Evolutionary conservation across 2,329 filamentous ascomycete genomes (phyloP).

Genomic region (Exophiala viscosa): DNA sequence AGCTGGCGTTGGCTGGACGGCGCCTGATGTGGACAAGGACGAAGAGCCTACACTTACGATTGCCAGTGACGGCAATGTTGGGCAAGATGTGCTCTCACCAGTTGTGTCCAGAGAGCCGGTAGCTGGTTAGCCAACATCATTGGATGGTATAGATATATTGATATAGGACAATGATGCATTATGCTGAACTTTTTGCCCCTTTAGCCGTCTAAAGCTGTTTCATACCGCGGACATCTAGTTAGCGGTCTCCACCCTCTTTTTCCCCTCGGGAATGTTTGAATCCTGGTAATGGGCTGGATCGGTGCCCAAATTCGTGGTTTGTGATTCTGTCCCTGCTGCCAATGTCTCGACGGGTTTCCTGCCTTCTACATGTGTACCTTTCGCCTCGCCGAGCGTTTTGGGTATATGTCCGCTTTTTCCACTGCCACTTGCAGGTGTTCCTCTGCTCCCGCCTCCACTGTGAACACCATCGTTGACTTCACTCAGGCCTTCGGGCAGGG

Average conservation of each 20-base stretch:
- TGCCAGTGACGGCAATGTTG: background rate
- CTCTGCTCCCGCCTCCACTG: conserved; percentile 30
- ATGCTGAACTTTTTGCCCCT: background rate
- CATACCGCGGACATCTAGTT: background rate
- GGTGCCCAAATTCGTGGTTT: background rate
- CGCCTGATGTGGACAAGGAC: conserved; percentile 32
- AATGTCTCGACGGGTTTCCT: conserved; percentile 12
- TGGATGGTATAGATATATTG: background rate
- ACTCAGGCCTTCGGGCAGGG: conserved; percentile 35
- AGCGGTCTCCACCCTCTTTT: background rate
- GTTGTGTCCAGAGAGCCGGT: conserved; percentile 8
- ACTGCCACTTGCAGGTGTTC: conserved; percentile 29
- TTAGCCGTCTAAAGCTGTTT: no score
- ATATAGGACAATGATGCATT: background rate
- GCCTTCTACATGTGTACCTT: conserved; percentile 31
- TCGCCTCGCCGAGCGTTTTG: conserved; percentile 34
- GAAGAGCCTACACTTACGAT: conserved; percentile 19
- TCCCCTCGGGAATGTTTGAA: background rate
- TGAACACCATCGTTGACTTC: conserved; percentile 26
- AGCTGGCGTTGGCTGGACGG: conserved; percentile 56
- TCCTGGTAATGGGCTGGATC: background rate
- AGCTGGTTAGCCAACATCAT: background rate
- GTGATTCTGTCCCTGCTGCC: no score
- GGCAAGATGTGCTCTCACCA: conserved; percentile 4
- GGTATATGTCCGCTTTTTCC: conserved; percentile 40